Evolutionary conservation across 2,329 filamentous ascomycete genomes (phyloP), one percentile per base, ranked within the genome.

Genomic region (Aotearoamyces nothofagi): DNA sequence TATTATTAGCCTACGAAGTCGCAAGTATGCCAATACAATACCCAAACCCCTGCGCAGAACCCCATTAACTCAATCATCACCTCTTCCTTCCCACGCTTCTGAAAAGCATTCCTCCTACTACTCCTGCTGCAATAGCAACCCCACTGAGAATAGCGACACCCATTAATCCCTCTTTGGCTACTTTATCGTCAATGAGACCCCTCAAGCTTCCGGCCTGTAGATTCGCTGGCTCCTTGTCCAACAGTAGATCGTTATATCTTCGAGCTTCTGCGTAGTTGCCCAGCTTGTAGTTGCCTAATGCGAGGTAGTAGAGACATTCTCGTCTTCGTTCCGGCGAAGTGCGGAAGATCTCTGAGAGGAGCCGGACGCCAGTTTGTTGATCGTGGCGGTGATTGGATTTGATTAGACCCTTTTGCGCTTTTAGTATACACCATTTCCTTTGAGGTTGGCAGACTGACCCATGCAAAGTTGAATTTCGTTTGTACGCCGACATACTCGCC

Each of bases 381-480:
- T 98, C 86, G 51, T 65, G 55, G 41, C 90, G 81, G 29, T 65
- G 58, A 51, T 72, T 75, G 37, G 87, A 94, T 63, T 96, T 98
- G 46, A 98, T 93, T 42, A 98, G 69, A 42, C 90, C 90, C 84
- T 92, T 38, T 17, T 9, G 26, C 10, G 15, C 8, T 25, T 22
- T 37, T 9, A 40, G 28, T 6, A 26, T 13, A 12, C 24, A 17
- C 14, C 5, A 15, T 10, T 13, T 11, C 3, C 9, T 19, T 24
- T 24, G 22, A 9, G 24, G 7, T 25, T 10, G 22, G 24, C 26
- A 16, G 20, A 43, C 63, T 33, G 70, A 92, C 84, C 90, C 90
- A 98, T 51, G 90, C 87, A 55, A 87, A 96, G 72, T 98, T 98
- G 70, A 98, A 98, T 54, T 96, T 96, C 37, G 90, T 98, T 57